These are phyloP conservation scores for Cyberlindnera euphorbiiphila DNA, from an alignment of 805 yeast species.

Conservation along the genomic window DNA sequence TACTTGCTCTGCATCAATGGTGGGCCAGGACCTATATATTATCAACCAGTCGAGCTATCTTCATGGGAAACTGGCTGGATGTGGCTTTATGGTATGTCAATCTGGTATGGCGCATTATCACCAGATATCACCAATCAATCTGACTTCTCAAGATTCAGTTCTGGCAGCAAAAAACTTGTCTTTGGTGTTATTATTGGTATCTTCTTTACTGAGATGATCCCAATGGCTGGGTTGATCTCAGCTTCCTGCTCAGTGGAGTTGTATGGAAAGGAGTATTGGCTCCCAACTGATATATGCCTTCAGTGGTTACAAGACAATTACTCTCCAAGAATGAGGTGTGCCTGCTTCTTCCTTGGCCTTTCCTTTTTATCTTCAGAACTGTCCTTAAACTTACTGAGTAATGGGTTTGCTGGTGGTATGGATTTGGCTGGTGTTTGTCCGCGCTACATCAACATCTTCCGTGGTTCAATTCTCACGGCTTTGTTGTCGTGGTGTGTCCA, in stretches of 20 bases:
- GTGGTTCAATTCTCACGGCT: conserved; percentile 35
- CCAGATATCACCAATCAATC: conserved; percentile 38
- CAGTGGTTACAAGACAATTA: conserved; percentile 38
- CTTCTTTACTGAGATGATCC: conserved; percentile 36
- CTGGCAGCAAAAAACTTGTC: conserved; percentile 25
- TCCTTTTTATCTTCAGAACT: conserved; percentile 35
- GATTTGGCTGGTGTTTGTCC: conserved; percentile 24
- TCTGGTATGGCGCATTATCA: conserved; percentile 39
- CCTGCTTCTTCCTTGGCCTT: conserved; percentile 37
- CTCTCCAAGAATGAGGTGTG: conserved; percentile 35
- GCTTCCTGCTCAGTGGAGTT: conserved; percentile 33
- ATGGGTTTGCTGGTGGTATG: conserved; percentile 34
- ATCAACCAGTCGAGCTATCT: conserved; percentile 25
- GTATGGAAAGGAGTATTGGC: conserved; percentile 37
- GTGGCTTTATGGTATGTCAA: conserved; percentile 38
- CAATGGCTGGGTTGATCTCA: conserved; percentile 37
- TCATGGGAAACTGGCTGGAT: conserved; percentile 34
- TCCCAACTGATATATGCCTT: conserved; percentile 35
- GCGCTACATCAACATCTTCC: conserved; percentile 19
- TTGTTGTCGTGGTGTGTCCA: conserved; percentile 35
- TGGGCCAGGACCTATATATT: conserved; percentile 34
- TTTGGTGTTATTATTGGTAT: conserved; percentile 32
- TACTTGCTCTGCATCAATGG: conserved; percentile 32
- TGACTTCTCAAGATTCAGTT: conserved; percentile 39
- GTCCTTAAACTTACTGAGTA: conserved; percentile 34